Conservation (phyloP, 2,329 filamentous ascomycete species). For the Thielaviopsis euricoi region DNA sequence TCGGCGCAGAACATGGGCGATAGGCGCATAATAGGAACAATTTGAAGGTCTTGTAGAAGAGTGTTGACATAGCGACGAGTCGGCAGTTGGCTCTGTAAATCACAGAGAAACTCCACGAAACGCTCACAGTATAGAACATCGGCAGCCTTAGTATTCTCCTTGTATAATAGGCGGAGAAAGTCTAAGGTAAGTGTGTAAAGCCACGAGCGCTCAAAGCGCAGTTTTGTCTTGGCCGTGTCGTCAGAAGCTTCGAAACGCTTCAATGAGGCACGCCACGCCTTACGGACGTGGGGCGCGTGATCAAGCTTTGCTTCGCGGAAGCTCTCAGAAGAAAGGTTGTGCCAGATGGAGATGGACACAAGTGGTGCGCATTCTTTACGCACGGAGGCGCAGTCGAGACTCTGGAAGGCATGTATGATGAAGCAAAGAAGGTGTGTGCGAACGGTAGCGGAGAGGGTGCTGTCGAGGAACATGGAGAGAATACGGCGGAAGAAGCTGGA, state of each 20-base stretch:
- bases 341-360: conserved; percentile 90
- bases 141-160: conserved; percentile 35
- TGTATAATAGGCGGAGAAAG: conserved; percentile 61
- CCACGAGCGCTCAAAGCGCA: conserved; percentile 90
- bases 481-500: conserved; percentile 78
- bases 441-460: conserved; percentile 46
- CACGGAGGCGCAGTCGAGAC: conserved; percentile 72
- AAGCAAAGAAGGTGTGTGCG: conserved; percentile 77
- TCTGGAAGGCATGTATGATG: conserved; percentile 83
- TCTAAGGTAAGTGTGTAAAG: conserved; percentile 72
- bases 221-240: conserved; percentile 55
- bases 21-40: conserved; percentile 59
- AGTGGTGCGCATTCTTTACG: conserved; percentile 92
- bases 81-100: conserved; percentile 83
- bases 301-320: conserved; percentile 58
- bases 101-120: conserved; percentile 80
- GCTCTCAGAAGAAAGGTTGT: conserved; percentile 68
- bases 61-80: conserved; percentile 89
- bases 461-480: conserved; percentile 69
- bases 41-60: conserved; percentile 68
- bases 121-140: conserved; percentile 74
- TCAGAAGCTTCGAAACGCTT: conserved; percentile 84
- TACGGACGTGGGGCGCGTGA: conserved; percentile 57
- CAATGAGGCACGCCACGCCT: conserved; percentile 74
- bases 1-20: conserved; percentile 65